Conservation (phyloP, 2,329 filamentous ascomycete genomes). For the Trichoderma pleuroti region DNA sequence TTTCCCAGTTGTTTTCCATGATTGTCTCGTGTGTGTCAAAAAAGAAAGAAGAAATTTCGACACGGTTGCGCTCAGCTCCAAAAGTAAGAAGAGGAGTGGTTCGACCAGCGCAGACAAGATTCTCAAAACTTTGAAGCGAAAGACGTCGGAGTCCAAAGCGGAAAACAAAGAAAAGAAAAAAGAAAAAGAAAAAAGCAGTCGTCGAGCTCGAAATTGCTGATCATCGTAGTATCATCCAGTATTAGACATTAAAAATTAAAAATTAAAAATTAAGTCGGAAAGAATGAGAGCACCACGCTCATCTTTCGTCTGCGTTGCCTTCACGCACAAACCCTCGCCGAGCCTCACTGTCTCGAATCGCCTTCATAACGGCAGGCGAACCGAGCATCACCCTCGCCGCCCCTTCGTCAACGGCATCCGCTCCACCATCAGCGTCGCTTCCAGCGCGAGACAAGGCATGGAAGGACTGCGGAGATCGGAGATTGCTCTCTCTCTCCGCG, state of each 20-base stretch:
- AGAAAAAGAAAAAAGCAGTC: not conserved
- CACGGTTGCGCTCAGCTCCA: constrained; percentile 8
- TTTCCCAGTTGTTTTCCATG: not conserved
- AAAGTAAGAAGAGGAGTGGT: not conserved
- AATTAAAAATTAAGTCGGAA: not conserved
- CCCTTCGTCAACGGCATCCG: not conserved
- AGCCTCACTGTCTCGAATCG: constrained; percentile 6
- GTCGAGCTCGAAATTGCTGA: constrained; percentile 12
- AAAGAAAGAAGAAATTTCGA: constrained; percentile 1
- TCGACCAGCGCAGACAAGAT: constrained; percentile 15
- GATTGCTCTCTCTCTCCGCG: constrained; percentile 13
- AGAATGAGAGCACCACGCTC: constrained; percentile 4
- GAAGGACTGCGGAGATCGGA: constrained; percentile 14
- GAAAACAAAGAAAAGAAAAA: not conserved
- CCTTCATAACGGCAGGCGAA: constrained; percentile 18
- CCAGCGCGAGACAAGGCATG: not conserved
- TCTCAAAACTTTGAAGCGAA: not conserved
- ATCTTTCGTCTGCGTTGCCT: constrained; percentile 16
- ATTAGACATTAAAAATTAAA: constrained; percentile 11
- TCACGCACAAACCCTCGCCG: not conserved
- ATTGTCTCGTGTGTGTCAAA: not conserved
- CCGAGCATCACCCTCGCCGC: constrained; percentile 2
- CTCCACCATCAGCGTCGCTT: not conserved
- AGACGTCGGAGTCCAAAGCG: not conserved
- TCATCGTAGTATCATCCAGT: constrained; percentile 7